Evolutionary conservation across 179 eudicot genomes (phyloP), one percentile per base, ranked within the genome.

Genomic region (Amaranthus tricolor): DNA sequence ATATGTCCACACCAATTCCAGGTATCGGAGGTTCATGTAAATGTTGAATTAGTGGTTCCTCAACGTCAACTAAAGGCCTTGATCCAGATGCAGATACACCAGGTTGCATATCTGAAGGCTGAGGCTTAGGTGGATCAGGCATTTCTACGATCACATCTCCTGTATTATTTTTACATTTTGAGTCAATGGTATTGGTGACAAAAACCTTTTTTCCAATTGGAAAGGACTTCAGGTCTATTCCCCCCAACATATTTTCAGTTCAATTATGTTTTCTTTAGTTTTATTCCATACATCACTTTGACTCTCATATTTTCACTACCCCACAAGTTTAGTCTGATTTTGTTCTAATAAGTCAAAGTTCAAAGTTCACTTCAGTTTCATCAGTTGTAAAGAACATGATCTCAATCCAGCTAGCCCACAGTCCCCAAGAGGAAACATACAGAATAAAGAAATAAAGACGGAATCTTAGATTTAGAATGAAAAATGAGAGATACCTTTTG

Each of bases 1-100:
- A 78, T 53, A 93, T 80, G 44, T 93, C 99, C 66, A 88, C 17
- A 72, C 82, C 76, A 31, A 31, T 57, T 81, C 56, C 57, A 59
- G 54, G 56, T 66, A 61, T 66, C 59, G 68, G 69, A 65, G 0
- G 55, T 55, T 55, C 74, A 68, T 31, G 77, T 60, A 7, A 54
- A 60, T 31, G 52, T 50, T 19, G 55, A 43, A 80, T 19, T 47
- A 56, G 71, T 45, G 66, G 54, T 51, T 2, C 24, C 60, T 60
- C 47, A 43, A 20, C 20, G 61, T 16, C 62, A 21, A 52, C 4
- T 43, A 49, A 40, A 56, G 75, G 68, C 20, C 57, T 72, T 16
- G 66, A 43, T 58, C 12, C 65, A 48, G 72, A 21, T 59, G 24
- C 40, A 31, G 40, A 31, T 31, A 31, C 40, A 31, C 40, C 40